Evolutionary conservation across 331 rosid genomes (phyloP).

Genomic region (Malus hybrid): DNA sequence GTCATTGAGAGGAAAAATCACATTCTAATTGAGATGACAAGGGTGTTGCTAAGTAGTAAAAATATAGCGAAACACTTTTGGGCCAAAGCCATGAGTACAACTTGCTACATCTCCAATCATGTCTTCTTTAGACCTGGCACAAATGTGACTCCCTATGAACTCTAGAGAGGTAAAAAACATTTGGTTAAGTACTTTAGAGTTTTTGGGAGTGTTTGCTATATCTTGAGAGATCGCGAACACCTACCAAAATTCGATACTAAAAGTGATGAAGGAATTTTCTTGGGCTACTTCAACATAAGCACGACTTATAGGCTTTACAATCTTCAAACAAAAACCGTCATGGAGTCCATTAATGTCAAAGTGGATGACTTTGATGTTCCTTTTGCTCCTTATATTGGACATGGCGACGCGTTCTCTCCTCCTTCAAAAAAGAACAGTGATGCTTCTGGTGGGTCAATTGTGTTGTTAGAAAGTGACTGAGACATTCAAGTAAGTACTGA

Average conservation of each 20-base stretch:
- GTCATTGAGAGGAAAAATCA: too few relatives aligned
- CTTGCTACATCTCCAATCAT: too few relatives aligned
- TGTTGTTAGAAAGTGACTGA: too few relatives aligned
- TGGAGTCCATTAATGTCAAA: too few relatives aligned
- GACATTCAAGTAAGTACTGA: too few relatives aligned
- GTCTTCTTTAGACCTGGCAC: too few relatives aligned
- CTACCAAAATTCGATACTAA: not conserved
- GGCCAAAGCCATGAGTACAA: not conserved
- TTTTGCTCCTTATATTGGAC: too few relatives aligned
- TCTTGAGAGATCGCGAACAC: not conserved
- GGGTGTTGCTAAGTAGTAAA: not conserved
- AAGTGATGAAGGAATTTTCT: not conserved
- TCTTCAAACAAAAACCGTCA: too few relatives aligned
- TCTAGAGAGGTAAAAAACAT: not conserved
- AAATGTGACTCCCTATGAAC: not conserved
- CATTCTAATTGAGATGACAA: not conserved
- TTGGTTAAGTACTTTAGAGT: not conserved
- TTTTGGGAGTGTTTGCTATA: not conserved
- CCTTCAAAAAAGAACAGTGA: too few relatives aligned
- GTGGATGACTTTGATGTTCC: too few relatives aligned
- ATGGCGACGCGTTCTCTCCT: too few relatives aligned
- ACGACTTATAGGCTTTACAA: too few relatives aligned
- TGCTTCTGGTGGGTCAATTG: not conserved
- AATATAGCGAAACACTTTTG: not conserved
- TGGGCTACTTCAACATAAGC: not conserved